phyloP scores from a whole-genome alignment of 2,329 filamentous ascomycete genomes.

The Clonostachys rhizophaga region DNA sequence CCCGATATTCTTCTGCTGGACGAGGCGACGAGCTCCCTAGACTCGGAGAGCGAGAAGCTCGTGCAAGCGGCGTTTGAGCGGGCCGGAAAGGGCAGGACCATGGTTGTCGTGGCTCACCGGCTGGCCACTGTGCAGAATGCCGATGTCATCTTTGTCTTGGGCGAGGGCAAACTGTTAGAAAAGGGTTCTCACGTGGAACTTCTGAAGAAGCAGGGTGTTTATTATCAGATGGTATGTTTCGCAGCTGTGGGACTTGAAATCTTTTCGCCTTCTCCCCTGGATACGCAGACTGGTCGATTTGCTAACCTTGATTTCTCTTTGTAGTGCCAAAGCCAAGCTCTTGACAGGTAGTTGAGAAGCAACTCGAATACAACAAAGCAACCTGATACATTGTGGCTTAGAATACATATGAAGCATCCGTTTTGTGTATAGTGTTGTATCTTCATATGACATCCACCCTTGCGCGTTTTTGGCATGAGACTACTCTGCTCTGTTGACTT shows the following conservation, averaged over 20 bases:
- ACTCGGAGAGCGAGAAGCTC: constrained; percentile 57
- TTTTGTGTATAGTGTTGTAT: too few relatives aligned
- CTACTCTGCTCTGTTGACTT: too few relatives aligned
- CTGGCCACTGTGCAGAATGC: constrained; percentile 75
- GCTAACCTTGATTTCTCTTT: neutral
- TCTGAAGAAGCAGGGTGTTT: constrained; percentile 44
- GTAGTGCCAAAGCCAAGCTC: constrained; percentile 54
- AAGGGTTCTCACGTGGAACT: constrained; percentile 48
- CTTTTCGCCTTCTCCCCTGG: neutral
- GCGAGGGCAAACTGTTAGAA: constrained; percentile 50
- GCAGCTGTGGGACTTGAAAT: neutral
- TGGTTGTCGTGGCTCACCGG: constrained; percentile 73
- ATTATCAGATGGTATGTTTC: constrained; percentile 52
- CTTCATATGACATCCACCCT: too few relatives aligned
- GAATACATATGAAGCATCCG: too few relatives aligned
- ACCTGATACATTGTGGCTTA: too few relatives aligned
- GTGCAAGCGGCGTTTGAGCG: constrained; percentile 65
- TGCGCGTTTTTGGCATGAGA: too few relatives aligned
- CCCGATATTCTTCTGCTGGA: constrained; percentile 65
- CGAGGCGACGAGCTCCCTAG: constrained; percentile 68
- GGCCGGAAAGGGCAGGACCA: constrained; percentile 55
- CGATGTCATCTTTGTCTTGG: constrained; percentile 76
- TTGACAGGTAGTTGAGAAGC: constrained; percentile 35
- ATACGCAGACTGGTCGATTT: neutral
- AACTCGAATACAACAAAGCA: neutral